Conservation (phyloP, 2,329 filamentous ascomycete genomes). For the Alternaria gansuensis region DNA sequence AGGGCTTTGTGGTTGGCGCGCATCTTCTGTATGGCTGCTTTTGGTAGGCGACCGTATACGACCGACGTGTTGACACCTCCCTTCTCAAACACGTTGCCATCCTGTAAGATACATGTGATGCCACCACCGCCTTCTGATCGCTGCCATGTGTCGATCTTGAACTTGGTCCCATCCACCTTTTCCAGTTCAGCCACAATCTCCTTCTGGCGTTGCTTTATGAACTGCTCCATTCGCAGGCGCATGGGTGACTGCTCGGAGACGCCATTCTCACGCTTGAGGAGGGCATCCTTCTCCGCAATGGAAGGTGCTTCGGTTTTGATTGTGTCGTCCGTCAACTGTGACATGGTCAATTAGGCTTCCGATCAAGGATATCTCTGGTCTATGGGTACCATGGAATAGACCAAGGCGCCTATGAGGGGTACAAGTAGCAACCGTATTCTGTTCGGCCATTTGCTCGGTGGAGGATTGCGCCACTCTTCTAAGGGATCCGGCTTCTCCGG, state of each 20-base stretch:
- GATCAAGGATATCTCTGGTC: no score
- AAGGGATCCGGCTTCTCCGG: constrained; percentile 32
- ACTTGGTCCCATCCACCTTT: constrained; percentile 81
- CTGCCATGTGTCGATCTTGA: constrained; percentile 85
- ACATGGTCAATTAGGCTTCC: constrained; percentile 12
- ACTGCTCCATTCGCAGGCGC: constrained; percentile 96
- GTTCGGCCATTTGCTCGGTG: constrained; percentile 50
- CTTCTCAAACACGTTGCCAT: constrained; percentile 97
- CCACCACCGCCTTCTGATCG: constrained; percentile 90
- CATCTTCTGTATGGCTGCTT: constrained; percentile 83
- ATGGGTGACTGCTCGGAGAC: constrained; percentile 85
- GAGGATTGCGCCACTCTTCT: constrained; percentile 48
- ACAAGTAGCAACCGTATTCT: constrained; percentile 59
- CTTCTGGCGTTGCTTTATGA: constrained; percentile 92
- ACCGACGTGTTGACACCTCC: constrained; percentile 94
- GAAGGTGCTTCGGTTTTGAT: constrained; percentile 67
- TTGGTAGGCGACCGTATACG: constrained; percentile 90
- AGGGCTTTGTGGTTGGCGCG: constrained; percentile 93
- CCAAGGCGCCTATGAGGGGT: constrained; percentile 62
- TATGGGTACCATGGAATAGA: constrained; percentile 66
- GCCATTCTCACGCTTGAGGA: constrained; percentile 79
- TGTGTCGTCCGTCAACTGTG: constrained; percentile 50
- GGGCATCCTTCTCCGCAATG: constrained; percentile 84
- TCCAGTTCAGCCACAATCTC: constrained; percentile 86
- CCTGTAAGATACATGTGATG: constrained; percentile 92